A percentile compares a stretch with the other conserved stretches of the same genome.
phyloP scores from a whole-genome alignment of 2,329 filamentous ascomycete species.

The Alternaria novae-zelandiae region DNA sequence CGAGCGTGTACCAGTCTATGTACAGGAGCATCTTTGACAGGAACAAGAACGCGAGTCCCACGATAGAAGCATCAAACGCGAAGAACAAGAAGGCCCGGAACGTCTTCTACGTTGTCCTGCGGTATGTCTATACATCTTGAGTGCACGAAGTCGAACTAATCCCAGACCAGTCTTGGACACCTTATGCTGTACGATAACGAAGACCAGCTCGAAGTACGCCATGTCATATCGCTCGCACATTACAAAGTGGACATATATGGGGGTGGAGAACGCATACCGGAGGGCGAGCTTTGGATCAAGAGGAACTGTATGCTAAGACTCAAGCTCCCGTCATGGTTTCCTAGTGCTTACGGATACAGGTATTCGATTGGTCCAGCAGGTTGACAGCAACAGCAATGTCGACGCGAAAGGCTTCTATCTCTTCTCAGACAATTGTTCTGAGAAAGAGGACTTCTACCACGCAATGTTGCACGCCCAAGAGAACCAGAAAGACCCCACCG shows the following conservation, averaged over 20 bases:
- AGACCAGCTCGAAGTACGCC: slow-evolving; percentile 92
- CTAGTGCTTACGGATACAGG: slow-evolving; percentile 22
- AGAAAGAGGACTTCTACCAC: slow-evolving; percentile 99
- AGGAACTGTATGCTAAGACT: slow-evolving; percentile 67
- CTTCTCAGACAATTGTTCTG: slow-evolving; percentile 93
- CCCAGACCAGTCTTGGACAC: slow-evolving; percentile 68
- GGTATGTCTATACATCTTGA: slow-evolving; percentile 59
- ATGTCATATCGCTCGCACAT: slow-evolving; percentile 91
- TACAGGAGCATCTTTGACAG: slow-evolving; percentile 95
- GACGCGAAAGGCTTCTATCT: slow-evolving; percentile 88
- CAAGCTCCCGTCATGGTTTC: background rate
- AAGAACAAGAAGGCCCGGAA: slow-evolving; percentile 73
- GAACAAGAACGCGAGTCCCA: slow-evolving; percentile 62
- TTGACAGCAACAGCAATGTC: slow-evolving; percentile 58
- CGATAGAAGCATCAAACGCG: slow-evolving; percentile 59
- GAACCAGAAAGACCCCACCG: slow-evolving; percentile 62
- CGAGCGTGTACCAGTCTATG: slow-evolving; percentile 97
- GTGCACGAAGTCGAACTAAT: slow-evolving; percentile 11
- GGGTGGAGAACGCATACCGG: slow-evolving; percentile 77
- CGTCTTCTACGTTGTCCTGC: slow-evolving; percentile 89
- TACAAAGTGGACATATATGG: slow-evolving; percentile 86
- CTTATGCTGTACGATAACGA: slow-evolving; percentile 97
- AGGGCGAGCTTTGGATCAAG: slow-evolving; percentile 96
- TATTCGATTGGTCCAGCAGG: slow-evolving; percentile 75
- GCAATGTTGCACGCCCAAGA: slow-evolving; percentile 86